Evolutionary conservation across 129 eudicot genomes (phyloP).

Genomic region (Lonicera japonica): DNA sequence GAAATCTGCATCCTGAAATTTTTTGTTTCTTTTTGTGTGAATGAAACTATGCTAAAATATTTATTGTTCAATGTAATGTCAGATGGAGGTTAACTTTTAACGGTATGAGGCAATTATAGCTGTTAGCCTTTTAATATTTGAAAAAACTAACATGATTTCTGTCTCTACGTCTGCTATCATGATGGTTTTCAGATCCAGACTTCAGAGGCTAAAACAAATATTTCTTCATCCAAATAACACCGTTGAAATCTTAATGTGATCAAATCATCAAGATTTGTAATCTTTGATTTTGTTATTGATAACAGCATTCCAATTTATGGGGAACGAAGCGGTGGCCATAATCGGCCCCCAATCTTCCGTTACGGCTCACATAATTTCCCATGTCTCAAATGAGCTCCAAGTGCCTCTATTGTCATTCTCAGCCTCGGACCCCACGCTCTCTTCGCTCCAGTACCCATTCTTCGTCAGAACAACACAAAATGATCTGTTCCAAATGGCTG

Average conservation of each 20-base stretch:
- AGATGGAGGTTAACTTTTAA: background rate
- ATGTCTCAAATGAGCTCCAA: conserved; percentile 68
- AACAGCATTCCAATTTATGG: conserved; percentile 71
- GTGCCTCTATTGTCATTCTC: conserved; percentile 73
- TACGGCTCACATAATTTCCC: conserved; percentile 57
- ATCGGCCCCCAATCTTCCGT: conserved; percentile 81
- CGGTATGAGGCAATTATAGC: background rate
- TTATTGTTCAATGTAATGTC: too few species aligned
- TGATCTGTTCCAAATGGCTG: conserved; percentile 80
- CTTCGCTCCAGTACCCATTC: conserved; percentile 68
- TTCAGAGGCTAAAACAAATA: too few species aligned
- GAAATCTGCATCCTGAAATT: too few species aligned
- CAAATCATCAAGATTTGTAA: background rate
- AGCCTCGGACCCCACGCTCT: conserved; percentile 81
- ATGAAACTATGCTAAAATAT: too few species aligned
- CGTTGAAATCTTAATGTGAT: background rate
- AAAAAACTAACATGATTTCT: background rate
- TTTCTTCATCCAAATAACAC: background rate
- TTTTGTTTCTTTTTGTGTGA: too few species aligned
- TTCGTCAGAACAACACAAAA: conserved; percentile 64
- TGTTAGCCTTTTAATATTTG: background rate
- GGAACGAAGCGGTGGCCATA: conserved; percentile 57
- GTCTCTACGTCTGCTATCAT: too few species aligned
- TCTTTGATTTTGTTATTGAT: background rate
- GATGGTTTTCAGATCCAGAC: background rate